Evolutionary conservation across 306 rosid genomes (phyloP).

Genomic region (Sindora glabra): DNA sequence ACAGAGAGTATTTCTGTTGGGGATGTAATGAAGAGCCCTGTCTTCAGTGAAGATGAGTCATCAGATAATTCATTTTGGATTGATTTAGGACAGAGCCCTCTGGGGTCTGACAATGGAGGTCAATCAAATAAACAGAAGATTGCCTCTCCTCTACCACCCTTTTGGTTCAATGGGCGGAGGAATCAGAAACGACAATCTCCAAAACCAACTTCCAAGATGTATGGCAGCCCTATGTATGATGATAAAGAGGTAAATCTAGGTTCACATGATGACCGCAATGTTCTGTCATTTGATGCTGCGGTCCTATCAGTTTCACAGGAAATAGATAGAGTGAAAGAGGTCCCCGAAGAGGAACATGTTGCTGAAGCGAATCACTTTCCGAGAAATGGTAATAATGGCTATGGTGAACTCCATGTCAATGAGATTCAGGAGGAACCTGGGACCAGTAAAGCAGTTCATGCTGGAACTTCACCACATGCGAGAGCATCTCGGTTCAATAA

Average conservation of each 20-base stretch:
- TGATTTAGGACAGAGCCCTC: conserved; percentile 94
- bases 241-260: conserved; percentile 45
- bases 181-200: conserved; percentile 56
- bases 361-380: conserved; percentile 30
- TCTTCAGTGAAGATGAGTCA: conserved; percentile 92
- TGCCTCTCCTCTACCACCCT: conserved; percentile 75
- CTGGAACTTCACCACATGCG: conserved; percentile 15
- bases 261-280: conserved; percentile 43
- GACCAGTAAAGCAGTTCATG: conserved; percentile 24
- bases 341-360: conserved; percentile 52
- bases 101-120: conserved; percentile 61
- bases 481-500: conserved; percentile 35
- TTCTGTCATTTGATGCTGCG: conserved; percentile 91
- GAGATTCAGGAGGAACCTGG: conserved; percentile 60
- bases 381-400: too few relatives aligned
- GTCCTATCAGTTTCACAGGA: conserved; percentile 75
- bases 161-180: conserved; percentile 63
- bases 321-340: conserved; percentile 63
- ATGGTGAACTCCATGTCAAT: conserved; percentile 17
- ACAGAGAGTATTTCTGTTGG: conserved; percentile 83
- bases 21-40: conserved; percentile 95
- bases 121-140: conserved; percentile 51
- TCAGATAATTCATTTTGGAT: conserved; percentile 89
- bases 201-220: conserved; percentile 55
- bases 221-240: conserved; percentile 75